Evolutionary conservation across 108 stramenopile species (phyloP).

Genomic region (Nannochloropsis gaditana): DNA sequence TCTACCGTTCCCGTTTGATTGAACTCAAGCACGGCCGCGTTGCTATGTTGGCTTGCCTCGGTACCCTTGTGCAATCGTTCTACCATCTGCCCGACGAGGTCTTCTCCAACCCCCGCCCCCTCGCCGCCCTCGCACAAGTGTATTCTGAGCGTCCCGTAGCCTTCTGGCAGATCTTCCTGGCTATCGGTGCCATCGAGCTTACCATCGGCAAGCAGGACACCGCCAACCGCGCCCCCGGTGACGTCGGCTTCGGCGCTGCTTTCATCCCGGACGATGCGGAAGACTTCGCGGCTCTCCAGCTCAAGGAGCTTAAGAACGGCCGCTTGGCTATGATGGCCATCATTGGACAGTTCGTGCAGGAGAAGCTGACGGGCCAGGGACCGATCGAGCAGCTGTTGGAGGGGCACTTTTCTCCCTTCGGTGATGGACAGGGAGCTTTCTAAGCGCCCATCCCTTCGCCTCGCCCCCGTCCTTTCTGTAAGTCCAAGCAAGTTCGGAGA

Average conservation of each 20-base stretch:
- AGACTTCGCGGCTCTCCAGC: constrained; percentile 63
- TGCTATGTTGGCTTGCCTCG: constrained; percentile 78
- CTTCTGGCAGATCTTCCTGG: constrained; percentile 21
- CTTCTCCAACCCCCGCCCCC: constrained; percentile 46
- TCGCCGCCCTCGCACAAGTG: constrained; percentile 37
- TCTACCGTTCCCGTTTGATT: constrained; percentile 5
- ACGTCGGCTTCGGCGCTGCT: constrained; percentile 85
- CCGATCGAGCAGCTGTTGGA: constrained; percentile 34
- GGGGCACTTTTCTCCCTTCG: constrained; percentile 45
- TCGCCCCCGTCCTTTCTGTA: no score
- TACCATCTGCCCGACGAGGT: constrained; percentile 73
- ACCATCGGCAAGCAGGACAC: constrained; percentile 42
- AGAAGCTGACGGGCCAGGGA: constrained; percentile 36
- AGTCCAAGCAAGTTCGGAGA: no score
- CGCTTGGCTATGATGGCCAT: constrained; percentile 93
- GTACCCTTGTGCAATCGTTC: constrained; percentile 67
- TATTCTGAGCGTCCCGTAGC: background rate
- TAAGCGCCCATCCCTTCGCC: background rate
- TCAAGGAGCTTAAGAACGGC: constrained; percentile 81
- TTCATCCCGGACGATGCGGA: constrained; percentile 59
- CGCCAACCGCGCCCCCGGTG: constrained; percentile 63
- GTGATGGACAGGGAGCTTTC: constrained; percentile 48
- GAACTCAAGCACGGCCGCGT: constrained; percentile 92
- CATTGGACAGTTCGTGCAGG: constrained; percentile 58
- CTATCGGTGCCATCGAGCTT: constrained; percentile 42